Percentiles rank a stretch among this genome's conserved stretches.
These are phyloP conservation scores for Avena atlantica DNA, from an alignment of 176 grass and related monocot genomes.

Conservation along the genomic window DNA sequence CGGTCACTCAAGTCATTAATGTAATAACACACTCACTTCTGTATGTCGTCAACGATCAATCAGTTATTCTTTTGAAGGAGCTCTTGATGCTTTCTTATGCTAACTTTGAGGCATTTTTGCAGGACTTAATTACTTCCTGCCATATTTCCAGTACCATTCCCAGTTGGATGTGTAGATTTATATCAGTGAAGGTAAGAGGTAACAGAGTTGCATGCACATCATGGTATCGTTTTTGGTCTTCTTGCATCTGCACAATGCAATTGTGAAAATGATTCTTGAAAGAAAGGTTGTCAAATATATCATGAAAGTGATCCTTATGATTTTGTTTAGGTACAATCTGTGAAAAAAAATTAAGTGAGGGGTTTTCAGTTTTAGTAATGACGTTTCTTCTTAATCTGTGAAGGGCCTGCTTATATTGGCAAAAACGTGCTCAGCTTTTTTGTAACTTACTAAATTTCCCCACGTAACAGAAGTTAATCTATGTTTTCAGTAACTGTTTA, in stretches of 20 bases:
- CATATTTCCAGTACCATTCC: background rate
- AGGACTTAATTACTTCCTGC: slow-evolving; percentile 4
- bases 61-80: background rate
- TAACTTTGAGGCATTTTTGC: background rate
- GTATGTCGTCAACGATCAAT: background rate
- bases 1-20: slow-evolving; percentile 62
- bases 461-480: background rate
- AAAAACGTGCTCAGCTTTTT: background rate
- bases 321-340: background rate
- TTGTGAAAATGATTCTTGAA: background rate
- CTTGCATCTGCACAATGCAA: background rate
- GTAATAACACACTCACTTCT: slow-evolving; percentile 10
- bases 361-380: background rate
- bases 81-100: background rate
- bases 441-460: background rate
- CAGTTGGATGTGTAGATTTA: background rate
- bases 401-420: background rate
- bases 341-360: background rate
- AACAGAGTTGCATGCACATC: background rate
- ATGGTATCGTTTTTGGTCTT: background rate
- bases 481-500: background rate
- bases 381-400: background rate
- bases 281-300: background rate
- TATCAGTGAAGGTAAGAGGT: slow-evolving; percentile 3
- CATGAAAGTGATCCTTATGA: background rate